Percentiles rank a stretch among this genome's conserved stretches.
These are phyloP conservation scores for Volutella citrinella DNA, from an alignment of 2,329 filamentous ascomycete genomes.

Conservation along the genomic window DNA sequence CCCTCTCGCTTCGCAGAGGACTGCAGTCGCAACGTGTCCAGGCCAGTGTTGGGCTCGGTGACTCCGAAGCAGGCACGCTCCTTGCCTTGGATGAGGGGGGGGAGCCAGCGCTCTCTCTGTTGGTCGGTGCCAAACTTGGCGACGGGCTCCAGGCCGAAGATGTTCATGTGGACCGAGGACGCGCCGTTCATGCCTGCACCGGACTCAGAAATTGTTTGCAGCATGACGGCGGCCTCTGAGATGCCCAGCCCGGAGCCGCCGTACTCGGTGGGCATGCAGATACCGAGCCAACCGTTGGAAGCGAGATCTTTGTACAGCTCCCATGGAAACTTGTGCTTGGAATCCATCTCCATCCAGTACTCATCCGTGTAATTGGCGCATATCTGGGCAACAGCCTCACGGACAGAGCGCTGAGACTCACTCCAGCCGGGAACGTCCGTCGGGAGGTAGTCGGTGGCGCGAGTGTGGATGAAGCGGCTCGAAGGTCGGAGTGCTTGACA, in stretches of 20 bases:
- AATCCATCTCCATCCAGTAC: conserved; percentile 9
- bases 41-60: conserved; percentile 8
- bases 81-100: conserved; percentile 6
- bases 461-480: conserved; percentile 2
- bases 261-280: conserved; percentile 8
- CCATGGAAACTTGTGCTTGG: conserved; percentile 8
- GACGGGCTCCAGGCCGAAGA: conserved; percentile 12
- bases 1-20: conserved; percentile 1
- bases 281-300: conserved; percentile 8
- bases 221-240: conserved; percentile 7
- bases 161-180: conserved; percentile 13
- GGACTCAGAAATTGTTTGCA: conserved; percentile 12
- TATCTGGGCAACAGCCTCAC: conserved; percentile 10
- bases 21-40: conserved; percentile 10
- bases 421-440: conserved; percentile 10
- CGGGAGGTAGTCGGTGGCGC: conserved; percentile 7
- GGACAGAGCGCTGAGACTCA: conserved; percentile 10
- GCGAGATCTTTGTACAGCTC: conserved; percentile 10
- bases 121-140: conserved; percentile 10
- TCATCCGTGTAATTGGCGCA: conserved; percentile 8
- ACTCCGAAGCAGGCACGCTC: conserved; percentile 12
- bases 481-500: neutral
- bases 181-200: conserved; percentile 12
- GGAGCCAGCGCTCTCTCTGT: conserved; percentile 7
- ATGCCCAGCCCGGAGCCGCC: conserved; percentile 9